Base-by-base conservation (phyloP, 139 green algal species). In the Auxenochlorella pyrenoidosa region DNA sequence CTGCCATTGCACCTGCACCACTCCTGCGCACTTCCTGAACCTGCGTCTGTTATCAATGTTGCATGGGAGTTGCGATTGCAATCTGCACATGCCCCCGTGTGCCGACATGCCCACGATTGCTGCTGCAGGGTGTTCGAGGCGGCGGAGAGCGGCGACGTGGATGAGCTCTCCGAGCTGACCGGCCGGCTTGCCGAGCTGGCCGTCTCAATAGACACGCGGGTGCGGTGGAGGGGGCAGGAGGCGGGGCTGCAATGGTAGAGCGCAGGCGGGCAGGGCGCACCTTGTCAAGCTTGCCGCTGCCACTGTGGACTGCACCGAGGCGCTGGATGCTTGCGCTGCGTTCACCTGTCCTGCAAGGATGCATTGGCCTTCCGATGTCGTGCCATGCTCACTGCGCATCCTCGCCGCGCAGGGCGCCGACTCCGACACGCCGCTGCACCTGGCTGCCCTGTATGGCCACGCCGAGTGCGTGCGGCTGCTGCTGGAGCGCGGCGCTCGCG, bases 391-490 rank as follows among this genome's bases (percentile, higher is more conserved):
- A 12, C 36, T n/a, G n/a, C n/a, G n/a, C n/a, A n/a, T n/a, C n/a
- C n/a, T 26, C 40, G 30, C 73, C 26, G 43, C 58, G 47, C 84
- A 88, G 76, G 81, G 81, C 32, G 66, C 19, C 15, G 79, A 88
- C 43, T 65, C 79, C 26, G 89, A 92, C 80, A 88, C 85, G 0
- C 58, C 85, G 38, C 76, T 92, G 5, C 89, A 92, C 78, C 84
- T 92, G 10, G 89, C 89, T 1, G 28, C 85, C 26, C 72, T 92
- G 43, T 90, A 90, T 54, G 89, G 89, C 32, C 79, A 88, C 36
- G 28, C 84, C 34, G 85, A 84, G 12, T 89, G 84, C 58, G 85
- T 86, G 54, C 70, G 82, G 59, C 21, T 92, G 47, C 82, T 92
- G 54, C 73, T 92, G 15, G 70, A 92, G 5, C 24, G 24, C 0